phyloP scores from a whole-genome alignment of 306 rosid species.

The Luffa acutangula region DNA sequence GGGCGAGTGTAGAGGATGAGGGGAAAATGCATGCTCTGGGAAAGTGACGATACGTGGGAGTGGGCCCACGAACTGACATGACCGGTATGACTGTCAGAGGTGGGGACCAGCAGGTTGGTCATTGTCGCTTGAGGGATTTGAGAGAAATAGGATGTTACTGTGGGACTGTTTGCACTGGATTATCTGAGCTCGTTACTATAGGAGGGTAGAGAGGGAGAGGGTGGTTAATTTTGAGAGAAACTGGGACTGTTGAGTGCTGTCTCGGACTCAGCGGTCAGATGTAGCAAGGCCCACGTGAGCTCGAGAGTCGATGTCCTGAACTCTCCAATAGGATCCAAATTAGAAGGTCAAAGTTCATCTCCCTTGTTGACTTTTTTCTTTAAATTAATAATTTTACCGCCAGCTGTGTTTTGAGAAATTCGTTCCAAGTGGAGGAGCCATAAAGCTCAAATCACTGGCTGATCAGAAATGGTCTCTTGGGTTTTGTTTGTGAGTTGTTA shows the following conservation, averaged over 20 bases:
- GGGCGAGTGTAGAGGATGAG: constrained; percentile 2
- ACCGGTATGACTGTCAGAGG: not conserved
- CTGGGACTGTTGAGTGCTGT: not conserved
- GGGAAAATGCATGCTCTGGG: constrained; percentile 6
- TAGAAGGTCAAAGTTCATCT: not conserved
- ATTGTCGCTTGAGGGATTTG: not conserved
- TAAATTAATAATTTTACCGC: not conserved
- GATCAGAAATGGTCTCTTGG: not conserved
- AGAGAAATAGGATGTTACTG: not conserved
- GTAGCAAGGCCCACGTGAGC: constrained; percentile 11
- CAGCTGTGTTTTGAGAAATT: not conserved
- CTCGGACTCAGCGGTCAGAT: not conserved
- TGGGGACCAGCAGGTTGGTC: constrained; percentile 31
- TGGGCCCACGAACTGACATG: constrained; percentile 9
- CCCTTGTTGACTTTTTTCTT: not conserved
- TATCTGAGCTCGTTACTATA: not conserved
- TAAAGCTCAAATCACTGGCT: not conserved
- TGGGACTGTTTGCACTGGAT: constrained; percentile 4
- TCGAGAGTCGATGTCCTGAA: not conserved
- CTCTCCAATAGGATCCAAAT: not conserved
- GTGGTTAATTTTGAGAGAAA: not conserved
- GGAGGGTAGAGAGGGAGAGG: not conserved
- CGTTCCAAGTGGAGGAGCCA: constrained; percentile 4
- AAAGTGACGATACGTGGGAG: constrained; percentile 18
- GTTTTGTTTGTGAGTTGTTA: not conserved